Conservation (phyloP, 2,329 filamentous ascomycete genomes). For the Aspergillus ochraceus region DNA sequence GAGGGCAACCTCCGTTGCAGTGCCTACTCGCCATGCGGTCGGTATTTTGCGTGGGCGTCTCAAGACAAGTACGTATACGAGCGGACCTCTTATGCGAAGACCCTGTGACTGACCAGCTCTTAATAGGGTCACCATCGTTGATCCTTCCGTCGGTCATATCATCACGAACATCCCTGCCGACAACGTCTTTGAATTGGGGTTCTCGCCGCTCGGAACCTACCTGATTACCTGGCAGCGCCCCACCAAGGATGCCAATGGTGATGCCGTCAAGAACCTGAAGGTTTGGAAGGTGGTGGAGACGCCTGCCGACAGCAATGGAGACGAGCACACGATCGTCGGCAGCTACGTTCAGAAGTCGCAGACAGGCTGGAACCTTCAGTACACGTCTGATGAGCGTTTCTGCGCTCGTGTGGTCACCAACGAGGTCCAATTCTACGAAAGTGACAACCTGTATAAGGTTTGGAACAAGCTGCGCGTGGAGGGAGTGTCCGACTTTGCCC, state of each 20-base stretch:
- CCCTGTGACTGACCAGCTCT: background rate
- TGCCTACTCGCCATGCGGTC: slow-evolving; percentile 91
- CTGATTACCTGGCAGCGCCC: slow-evolving; percentile 96
- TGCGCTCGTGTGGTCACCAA: slow-evolving; percentile 94
- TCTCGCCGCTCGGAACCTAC: slow-evolving; percentile 89
- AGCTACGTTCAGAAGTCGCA: slow-evolving; percentile 94
- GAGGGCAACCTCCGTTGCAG: slow-evolving; percentile 94
- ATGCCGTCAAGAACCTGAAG: slow-evolving; percentile 94
- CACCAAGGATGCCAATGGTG: slow-evolving; percentile 86
- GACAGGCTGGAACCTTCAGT: slow-evolving; percentile 96
- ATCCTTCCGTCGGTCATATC: slow-evolving; percentile 73
- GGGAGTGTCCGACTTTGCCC: slow-evolving; percentile 82
- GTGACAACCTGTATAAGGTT: slow-evolving; percentile 76
- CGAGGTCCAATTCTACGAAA: slow-evolving; percentile 96
- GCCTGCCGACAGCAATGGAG: slow-evolving; percentile 46
- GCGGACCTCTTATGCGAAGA: background rate
- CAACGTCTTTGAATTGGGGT: slow-evolving; percentile 91
- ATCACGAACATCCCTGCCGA: slow-evolving; percentile 73
- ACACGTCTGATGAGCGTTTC: slow-evolving; percentile 88
- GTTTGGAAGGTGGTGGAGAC: slow-evolving; percentile 86
- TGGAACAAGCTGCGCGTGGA: slow-evolving; percentile 96
- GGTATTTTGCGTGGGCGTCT: slow-evolving; percentile 93
- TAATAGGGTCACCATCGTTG: slow-evolving; percentile 73
- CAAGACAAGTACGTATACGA: slow-evolving; percentile 62
- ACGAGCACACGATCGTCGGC: slow-evolving; percentile 72